These are phyloP conservation scores for Podila minutissima DNA, from an alignment of 192 early-diverging fungal genomes.

Conservation along the genomic window DNA sequence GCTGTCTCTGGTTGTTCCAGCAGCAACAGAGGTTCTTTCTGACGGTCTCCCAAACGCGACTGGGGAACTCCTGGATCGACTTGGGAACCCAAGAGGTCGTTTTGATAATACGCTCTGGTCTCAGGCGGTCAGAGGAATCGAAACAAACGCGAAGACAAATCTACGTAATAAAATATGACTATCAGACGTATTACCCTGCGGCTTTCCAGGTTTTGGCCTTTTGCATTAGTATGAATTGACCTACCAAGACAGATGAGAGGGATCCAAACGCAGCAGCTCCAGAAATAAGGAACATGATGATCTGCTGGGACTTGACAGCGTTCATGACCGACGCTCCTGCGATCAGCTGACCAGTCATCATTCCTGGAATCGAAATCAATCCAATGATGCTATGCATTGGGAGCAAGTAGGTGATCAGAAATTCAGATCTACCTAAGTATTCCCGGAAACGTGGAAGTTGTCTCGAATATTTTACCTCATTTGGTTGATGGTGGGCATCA, in stretches of 20 bases:
- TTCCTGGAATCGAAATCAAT: conserved; percentile 87
- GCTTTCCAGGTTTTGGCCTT: neutral
- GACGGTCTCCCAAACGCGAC: neutral
- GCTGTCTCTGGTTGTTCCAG: conserved; percentile 9
- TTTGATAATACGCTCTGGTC: conserved; percentile 37
- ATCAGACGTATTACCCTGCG: neutral
- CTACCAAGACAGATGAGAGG: conserved; percentile 59
- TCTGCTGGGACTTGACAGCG: conserved; percentile 85
- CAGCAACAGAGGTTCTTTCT: conserved; percentile 16
- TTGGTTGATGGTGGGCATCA: conserved; percentile 82
- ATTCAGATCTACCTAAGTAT: no score
- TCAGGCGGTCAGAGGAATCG: conserved; percentile 34
- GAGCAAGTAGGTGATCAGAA: neutral
- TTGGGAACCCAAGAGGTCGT: conserved; percentile 20
- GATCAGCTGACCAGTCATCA: conserved; percentile 91
- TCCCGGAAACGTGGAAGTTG: no score
- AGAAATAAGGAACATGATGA: conserved; percentile 89
- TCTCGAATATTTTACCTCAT: conserved; percentile 54
- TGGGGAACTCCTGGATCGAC: neutral
- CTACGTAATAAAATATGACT: neutral
- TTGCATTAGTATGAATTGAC: neutral
- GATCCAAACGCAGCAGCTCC: conserved; percentile 75
- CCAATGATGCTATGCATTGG: conserved; percentile 68
- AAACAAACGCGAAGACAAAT: conserved; percentile 45
- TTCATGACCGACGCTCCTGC: conserved; percentile 83